A percentile compares a stretch with the other conserved stretches of the same genome.
These are phyloP conservation scores for Hymenoscyphus linearis DNA, from an alignment of 2,329 filamentous ascomycete genomes.

Conservation along the genomic window DNA sequence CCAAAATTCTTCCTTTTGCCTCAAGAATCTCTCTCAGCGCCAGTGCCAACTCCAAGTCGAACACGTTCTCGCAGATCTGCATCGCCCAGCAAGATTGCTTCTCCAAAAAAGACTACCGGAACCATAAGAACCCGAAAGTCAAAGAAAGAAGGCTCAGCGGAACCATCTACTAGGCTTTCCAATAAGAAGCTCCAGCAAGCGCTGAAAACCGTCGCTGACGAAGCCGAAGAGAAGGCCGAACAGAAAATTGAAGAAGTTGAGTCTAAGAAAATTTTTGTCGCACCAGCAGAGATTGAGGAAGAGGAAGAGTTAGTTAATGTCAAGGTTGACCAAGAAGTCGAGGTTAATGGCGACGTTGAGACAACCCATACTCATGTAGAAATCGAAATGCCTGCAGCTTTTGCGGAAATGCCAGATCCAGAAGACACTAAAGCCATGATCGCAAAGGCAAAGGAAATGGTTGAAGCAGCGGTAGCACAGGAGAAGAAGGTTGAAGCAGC, in stretches of 20 bases:
- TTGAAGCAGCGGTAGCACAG: constrained; percentile 58
- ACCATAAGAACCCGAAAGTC: constrained; percentile 38
- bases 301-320: constrained; percentile 60
- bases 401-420: constrained; percentile 63
- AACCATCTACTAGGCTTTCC: constrained; percentile 42
- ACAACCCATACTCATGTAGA: constrained; percentile 68
- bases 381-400: constrained; percentile 66
- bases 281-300: constrained; percentile 25
- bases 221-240: constrained; percentile 3
- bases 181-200: constrained; percentile 43
- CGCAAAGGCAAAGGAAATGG: constrained; percentile 81
- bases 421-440: constrained; percentile 82
- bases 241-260: constrained; percentile 1
- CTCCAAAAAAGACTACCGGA: constrained; percentile 37
- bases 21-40: constrained; percentile 33
- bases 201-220: constrained; percentile 38
- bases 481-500: constrained; percentile 18
- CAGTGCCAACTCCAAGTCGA: constrained; percentile 37
- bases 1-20: constrained; percentile 63
- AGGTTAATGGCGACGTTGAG: constrained; percentile 53
- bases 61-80: constrained; percentile 47
- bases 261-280: constrained; percentile 18
- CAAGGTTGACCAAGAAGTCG: constrained; percentile 61
- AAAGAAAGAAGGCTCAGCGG: constrained; percentile 39
- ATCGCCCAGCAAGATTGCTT: constrained; percentile 47